Conservation (phyloP, 306 rosid species). For the Acacia melanoxylon region DNA sequence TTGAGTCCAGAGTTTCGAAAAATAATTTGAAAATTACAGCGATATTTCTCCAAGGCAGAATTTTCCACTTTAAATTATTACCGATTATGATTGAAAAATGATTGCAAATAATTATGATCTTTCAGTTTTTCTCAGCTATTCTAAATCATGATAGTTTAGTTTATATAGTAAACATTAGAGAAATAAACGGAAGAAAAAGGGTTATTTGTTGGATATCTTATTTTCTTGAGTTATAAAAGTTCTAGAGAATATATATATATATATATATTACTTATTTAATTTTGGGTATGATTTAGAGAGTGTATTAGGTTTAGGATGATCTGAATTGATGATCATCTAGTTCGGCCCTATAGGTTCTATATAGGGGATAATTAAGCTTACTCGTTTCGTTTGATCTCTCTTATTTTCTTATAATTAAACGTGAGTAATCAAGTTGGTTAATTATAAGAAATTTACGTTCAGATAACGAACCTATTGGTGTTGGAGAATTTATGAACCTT, state of each 20-base stretch:
- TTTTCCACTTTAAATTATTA: not conserved
- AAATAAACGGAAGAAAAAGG: not conserved
- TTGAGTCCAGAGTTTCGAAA: not conserved
- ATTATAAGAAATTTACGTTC: too few species aligned
- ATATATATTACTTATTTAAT: too few species aligned
- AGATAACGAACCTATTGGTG: too few species aligned
- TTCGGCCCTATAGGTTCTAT: not conserved
- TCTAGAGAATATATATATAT: too few species aligned
- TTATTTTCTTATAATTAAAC: not conserved
- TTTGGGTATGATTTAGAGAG: too few species aligned
- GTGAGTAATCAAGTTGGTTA: too few species aligned
- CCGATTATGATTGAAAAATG: not conserved
- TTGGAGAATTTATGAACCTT: too few species aligned
- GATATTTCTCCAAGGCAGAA: not conserved
- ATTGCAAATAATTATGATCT: not conserved
- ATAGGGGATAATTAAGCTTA: not conserved
- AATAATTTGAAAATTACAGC: not conserved
- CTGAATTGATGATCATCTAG: not conserved
- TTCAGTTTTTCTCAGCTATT: not conserved
- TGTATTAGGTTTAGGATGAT: not conserved
- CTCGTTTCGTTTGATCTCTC: not conserved
- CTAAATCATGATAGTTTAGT: not conserved
- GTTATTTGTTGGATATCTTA: not conserved
- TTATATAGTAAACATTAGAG: not conserved
- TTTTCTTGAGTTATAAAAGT: too few species aligned